A percentile compares a stretch with the other conserved stretches of the same genome.
These are phyloP conservation scores for Oenanthe javanica DNA, from an alignment of 140 eudicot genomes.

Conservation along the genomic window DNA sequence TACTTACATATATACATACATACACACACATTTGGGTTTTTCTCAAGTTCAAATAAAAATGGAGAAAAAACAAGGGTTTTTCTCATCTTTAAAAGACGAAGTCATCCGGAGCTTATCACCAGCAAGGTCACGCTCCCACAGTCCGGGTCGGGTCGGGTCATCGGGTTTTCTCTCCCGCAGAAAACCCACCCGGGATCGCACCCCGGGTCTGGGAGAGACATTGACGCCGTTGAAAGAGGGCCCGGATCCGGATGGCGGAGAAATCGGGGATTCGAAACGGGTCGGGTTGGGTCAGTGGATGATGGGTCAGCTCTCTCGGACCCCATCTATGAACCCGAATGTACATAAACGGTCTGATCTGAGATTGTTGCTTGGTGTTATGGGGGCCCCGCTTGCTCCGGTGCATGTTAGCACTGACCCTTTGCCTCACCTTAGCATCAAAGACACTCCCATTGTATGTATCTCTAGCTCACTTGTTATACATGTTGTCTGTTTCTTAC, in stretches of 20 bases:
- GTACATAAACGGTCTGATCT: conserved; percentile 56
- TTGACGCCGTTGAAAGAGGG: conserved; percentile 80
- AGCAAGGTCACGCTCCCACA: conserved; percentile 54
- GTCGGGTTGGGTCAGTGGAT: conserved; percentile 77
- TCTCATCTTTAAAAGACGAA: conserved; percentile 60
- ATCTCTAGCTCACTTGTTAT: not conserved
- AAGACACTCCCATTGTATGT: conserved; percentile 28
- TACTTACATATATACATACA: not conserved
- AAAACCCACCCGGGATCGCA: conserved; percentile 10
- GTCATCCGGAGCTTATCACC: conserved; percentile 87
- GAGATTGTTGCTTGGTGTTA: conserved; percentile 86
- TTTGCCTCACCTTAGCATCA: conserved; percentile 75
- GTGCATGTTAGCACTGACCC: conserved; percentile 61
- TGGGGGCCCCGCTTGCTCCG: conserved; percentile 97
- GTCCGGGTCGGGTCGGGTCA: conserved; percentile 47
- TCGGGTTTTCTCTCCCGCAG: conserved; percentile 36
- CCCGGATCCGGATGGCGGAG: conserved; percentile 71
- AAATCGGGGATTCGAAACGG: conserved; percentile 49
- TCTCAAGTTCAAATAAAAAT: conserved; percentile 7
- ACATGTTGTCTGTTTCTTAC: too few relatives aligned
- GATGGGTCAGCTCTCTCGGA: conserved; percentile 48
- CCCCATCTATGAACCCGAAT: conserved; percentile 46
- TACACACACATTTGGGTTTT: not conserved
- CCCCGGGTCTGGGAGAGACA: conserved; percentile 46
- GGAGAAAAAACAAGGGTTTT: conserved; percentile 79